Percentiles rank a stretch among this genome's conserved stretches.
Conservation (phyloP, 768 basidiomycete genomes). For the Lactarius deliciosus region DNA sequence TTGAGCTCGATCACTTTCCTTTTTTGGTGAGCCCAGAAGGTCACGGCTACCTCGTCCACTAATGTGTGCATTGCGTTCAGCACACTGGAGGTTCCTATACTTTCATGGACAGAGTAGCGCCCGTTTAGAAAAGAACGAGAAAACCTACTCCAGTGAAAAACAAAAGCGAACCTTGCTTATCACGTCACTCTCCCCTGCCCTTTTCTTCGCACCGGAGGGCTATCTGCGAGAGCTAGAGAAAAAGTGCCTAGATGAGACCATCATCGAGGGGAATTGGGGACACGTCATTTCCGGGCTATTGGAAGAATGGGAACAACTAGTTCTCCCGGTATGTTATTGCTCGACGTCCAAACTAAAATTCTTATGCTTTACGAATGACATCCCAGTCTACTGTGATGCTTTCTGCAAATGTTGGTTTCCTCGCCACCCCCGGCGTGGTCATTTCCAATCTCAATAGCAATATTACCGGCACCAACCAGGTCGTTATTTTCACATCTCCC, state of each 20-base stretch:
- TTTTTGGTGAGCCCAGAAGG: background rate
- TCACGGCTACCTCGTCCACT: no score
- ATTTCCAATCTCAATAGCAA: background rate
- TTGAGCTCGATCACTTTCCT: background rate
- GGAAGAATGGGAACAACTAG: background rate
- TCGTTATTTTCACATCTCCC: background rate
- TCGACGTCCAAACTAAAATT: background rate
- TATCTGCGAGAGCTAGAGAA: background rate
- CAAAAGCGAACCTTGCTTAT: background rate
- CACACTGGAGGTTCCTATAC: background rate
- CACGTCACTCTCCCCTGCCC: background rate
- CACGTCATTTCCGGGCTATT: background rate
- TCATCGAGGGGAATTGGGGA: background rate
- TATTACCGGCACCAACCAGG: background rate
- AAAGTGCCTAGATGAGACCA: background rate
- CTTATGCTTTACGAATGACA: background rate
- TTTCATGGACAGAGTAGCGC: background rate
- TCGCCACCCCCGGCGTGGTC: slow-evolving; percentile 36
- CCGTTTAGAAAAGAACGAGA: background rate
- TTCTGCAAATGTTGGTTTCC: slow-evolving; percentile 37
- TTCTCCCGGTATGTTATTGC: background rate
- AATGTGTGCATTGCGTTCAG: background rate
- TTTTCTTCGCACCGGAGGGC: background rate
- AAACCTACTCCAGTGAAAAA: background rate
- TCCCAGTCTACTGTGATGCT: slow-evolving; percentile 37